Conservation (phyloP, 148 eudicot genomes). For the Salicornia ramosissima region DNA sequence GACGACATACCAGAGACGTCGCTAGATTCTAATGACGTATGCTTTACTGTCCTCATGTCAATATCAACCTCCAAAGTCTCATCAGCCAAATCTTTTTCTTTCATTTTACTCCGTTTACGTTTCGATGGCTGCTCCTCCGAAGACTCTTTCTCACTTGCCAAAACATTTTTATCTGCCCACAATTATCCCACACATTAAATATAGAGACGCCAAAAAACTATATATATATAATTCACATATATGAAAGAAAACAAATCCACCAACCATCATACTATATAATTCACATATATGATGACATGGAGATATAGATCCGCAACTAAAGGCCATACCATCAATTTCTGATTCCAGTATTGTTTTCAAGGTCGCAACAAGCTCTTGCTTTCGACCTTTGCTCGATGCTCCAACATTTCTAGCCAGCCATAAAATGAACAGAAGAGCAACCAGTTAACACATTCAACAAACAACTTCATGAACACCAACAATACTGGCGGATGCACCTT, state of each 20-base stretch:
- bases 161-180: conserved; percentile 33
- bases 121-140: conserved; percentile 26
- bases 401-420: conserved; percentile 49
- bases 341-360: conserved; percentile 41
- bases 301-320: neutral
- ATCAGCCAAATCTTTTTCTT: conserved; percentile 26
- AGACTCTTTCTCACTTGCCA: conserved; percentile 17
- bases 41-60: conserved; percentile 21
- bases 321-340: conserved; percentile 43
- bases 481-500: too few species aligned
- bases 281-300: too few species aligned
- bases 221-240: neutral
- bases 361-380: conserved; percentile 58
- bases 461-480: neutral
- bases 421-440: conserved; percentile 15
- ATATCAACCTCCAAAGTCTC: conserved; percentile 29
- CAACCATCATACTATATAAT: neutral
- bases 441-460: conserved; percentile 1
- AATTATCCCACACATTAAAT: too few species aligned
- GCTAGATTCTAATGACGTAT: conserved; percentile 25
- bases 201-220: too few species aligned
- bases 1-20: conserved; percentile 22
- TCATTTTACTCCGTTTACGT: conserved; percentile 30
- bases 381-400: conserved; percentile 60
- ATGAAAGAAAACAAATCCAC: neutral